A percentile compares a stretch with the other conserved stretches of the same genome.
These are phyloP conservation scores for Yamadazyma epiphylla DNA, from an alignment of 1,139 yeast genomes.

Conservation along the genomic window DNA sequence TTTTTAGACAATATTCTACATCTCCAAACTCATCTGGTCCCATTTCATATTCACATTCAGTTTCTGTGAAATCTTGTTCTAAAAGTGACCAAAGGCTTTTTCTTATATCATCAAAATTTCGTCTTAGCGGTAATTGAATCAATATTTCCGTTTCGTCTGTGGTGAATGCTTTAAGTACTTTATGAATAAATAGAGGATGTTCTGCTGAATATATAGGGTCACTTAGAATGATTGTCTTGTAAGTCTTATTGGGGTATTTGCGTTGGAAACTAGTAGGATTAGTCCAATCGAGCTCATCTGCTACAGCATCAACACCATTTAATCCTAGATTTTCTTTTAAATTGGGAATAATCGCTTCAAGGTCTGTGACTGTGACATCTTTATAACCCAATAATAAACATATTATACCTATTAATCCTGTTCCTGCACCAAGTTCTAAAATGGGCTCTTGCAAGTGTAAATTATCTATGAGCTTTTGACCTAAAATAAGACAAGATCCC, in stretches of 20 bases:
- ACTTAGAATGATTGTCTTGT: conserved; percentile 64
- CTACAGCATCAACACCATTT: conserved; percentile 40
- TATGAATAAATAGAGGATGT: conserved; percentile 72
- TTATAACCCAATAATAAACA: conserved; percentile 47
- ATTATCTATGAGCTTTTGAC: conserved; percentile 44
- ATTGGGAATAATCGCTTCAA: conserved; percentile 73
- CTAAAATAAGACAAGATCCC: conserved; percentile 82
- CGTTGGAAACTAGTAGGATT: conserved; percentile 41
- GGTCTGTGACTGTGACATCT: conserved; percentile 64
- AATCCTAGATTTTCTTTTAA: conserved; percentile 51
- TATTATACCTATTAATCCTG: conserved; percentile 83
- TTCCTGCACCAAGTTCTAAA: conserved; percentile 88
- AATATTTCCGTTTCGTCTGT: conserved; percentile 42
- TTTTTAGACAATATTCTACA: conserved; percentile 57
- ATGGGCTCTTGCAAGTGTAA: conserved; percentile 38
- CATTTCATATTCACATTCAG: conserved; percentile 36
- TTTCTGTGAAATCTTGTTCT: conserved; percentile 20
- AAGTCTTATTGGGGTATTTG: conserved; percentile 22
- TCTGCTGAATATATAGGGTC: conserved; percentile 85
- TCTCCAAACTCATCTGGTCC: conserved; percentile 90
- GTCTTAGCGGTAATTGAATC: conserved; percentile 73
- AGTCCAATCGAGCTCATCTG: conserved; percentile 74
- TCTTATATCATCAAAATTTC: conserved; percentile 63
- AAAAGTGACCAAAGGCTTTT: conserved; percentile 54
- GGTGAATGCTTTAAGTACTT: conserved; percentile 47